Evolutionary conservation across 805 yeast species (phyloP), one percentile per base, ranked within the genome.

Genomic region (Starmerella ratchasimensis): DNA sequence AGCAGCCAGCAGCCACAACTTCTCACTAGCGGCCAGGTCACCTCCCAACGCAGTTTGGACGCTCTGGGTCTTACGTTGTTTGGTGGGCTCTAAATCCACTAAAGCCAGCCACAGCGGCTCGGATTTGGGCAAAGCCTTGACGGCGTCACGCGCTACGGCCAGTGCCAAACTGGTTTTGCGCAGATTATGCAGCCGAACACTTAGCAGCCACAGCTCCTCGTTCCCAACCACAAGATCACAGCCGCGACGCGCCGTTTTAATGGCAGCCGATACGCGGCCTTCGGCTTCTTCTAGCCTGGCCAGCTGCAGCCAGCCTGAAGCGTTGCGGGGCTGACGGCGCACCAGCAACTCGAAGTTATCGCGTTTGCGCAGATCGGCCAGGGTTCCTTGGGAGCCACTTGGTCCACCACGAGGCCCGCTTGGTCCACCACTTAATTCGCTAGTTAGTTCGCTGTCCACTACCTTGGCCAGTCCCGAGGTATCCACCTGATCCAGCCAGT

Each of bases 251-350:
- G 84, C 76, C 13, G 80, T 43, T 17, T 58, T 58, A 37, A 69
- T 68, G 0, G 97, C 95, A 11, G 57, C 57, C 4, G 59, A 59
- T 37, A 63, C 62, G 36, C 72, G 74, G 31, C 66, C 65, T 1
- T 76, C 77, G 31, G 67, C 68, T 46, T 72, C 78, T 52, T 88
- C 97, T 8, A 83, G 54, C 33, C 82, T 59, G 0, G 94, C 93
- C 33, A 83, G 71, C 0, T 93, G 82, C 17, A 88, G 79, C 94
- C 94, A 88, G 4, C 79, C 80, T 33, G 71, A 70, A 0, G 93
- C 70, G 41, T 74, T 76, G 29, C 60, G 57, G 0, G 96, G 94
- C 48, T 81, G 78, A 0, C 82, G 61, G 45, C 69, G 71, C 25
- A 93, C 65, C 45, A 80, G 67, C 3, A 83, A 75, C n/a, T 69